Evolutionary conservation across 2,329 filamentous ascomycete genomes (phyloP).

Genomic region (Fusarium cicatricum): DNA sequence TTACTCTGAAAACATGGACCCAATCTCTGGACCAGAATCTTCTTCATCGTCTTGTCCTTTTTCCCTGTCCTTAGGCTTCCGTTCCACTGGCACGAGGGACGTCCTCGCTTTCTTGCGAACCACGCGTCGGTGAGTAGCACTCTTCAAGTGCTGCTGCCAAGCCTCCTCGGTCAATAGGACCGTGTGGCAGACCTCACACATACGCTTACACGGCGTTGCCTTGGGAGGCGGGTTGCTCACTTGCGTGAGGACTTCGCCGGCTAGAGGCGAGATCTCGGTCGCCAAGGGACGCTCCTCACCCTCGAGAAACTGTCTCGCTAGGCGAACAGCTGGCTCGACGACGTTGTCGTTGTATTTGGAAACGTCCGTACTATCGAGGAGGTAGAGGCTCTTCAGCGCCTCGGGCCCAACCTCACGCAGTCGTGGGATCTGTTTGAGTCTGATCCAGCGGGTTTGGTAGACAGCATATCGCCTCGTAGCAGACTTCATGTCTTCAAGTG

Average conservation of each 20-base stretch:
- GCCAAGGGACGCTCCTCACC: conserved; percentile 63
- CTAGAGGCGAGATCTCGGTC: conserved; percentile 55
- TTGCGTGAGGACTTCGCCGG: conserved; percentile 63
- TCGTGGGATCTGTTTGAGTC: conserved; percentile 78
- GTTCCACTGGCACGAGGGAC: conserved; percentile 47
- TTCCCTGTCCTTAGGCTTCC: conserved; percentile 6
- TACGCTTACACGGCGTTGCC: conserved; percentile 63
- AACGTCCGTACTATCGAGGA: conserved; percentile 82
- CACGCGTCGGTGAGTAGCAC: conserved; percentile 47
- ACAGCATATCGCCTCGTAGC: conserved; percentile 90
- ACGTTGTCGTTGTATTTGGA: conserved; percentile 70
- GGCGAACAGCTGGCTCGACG: conserved; percentile 65
- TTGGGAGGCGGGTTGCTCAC: conserved; percentile 55
- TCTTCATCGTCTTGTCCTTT: conserved; percentile 14
- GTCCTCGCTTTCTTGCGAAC: conserved; percentile 49
- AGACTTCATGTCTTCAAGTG: conserved; percentile 79
- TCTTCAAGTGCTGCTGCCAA: conserved; percentile 52
- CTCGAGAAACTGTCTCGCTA: conserved; percentile 71
- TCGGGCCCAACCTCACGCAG: conserved; percentile 63
- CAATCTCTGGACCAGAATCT: conserved; percentile 42
- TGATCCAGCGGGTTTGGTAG: conserved; percentile 87
- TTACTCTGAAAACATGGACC: conserved; percentile 40
- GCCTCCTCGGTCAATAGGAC: conserved; percentile 64
- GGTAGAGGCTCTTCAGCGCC: conserved; percentile 69
- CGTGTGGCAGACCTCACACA: conserved; percentile 78